Percentiles rank a stretch among this genome's conserved stretches.
phyloP scores from a whole-genome alignment of 163 green algal species.

The Smithsoniella earleae region DNA sequence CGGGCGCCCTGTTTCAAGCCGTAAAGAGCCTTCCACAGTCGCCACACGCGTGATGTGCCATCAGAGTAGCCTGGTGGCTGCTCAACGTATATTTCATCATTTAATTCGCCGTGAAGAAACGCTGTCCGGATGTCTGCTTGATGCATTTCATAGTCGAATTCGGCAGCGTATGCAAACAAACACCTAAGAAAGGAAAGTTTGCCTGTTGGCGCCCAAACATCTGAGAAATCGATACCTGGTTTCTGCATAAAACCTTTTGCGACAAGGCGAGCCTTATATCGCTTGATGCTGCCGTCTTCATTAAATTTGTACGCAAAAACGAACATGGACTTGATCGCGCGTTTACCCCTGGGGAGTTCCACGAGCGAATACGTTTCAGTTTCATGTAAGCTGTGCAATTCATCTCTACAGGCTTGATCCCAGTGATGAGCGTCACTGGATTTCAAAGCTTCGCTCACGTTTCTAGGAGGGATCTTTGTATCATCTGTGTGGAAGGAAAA shows the following conservation, averaged over 20 bases:
- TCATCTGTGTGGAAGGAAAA: too few species aligned
- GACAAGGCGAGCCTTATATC: conserved; percentile 3
- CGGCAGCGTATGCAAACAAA: conserved; percentile 1
- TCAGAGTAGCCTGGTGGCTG: not conserved
- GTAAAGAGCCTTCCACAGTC: not conserved
- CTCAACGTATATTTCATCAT: not conserved
- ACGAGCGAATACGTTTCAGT: not conserved
- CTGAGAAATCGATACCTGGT: conserved; percentile 2
- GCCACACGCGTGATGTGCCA: not conserved
- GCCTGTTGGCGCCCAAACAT: not conserved
- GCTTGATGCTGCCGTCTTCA: not conserved
- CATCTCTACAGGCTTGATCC: not conserved
- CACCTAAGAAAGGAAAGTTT: not conserved
- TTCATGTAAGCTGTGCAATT: not conserved
- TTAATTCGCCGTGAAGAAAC: not conserved
- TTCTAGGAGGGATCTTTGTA: too few species aligned
- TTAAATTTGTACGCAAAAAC: not conserved
- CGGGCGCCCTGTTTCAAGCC: not conserved
- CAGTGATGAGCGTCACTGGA: too few species aligned
- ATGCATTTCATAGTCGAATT: not conserved
- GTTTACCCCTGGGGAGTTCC: not conserved
- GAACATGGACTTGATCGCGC: not conserved
- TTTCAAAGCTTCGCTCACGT: too few species aligned
- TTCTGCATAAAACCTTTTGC: not conserved
- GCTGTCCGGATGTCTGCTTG: not conserved